A percentile compares a stretch with the other conserved stretches of the same genome.
phyloP scores from a whole-genome alignment of 2,329 filamentous ascomycete genomes.

The Diaporthe citriasiana region DNA sequence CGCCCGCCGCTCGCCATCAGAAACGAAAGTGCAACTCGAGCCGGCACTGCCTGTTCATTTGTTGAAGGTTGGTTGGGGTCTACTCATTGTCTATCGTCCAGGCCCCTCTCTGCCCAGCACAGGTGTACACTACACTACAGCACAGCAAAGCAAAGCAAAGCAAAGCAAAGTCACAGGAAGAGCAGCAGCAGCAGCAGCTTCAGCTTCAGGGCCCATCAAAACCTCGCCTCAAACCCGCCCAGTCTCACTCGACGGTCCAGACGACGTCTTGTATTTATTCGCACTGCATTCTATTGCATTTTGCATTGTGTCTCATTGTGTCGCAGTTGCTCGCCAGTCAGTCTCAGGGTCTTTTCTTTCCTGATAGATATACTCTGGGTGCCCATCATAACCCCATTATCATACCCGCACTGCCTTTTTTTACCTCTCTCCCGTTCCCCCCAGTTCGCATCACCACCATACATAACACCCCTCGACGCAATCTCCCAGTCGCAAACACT shows the following conservation, averaged over 20 bases:
- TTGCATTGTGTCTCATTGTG: slow-evolving; percentile 11
- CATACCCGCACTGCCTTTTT: background rate
- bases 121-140: background rate
- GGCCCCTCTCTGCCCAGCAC: background rate
- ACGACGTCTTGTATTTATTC: background rate
- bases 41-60: slow-evolving; percentile 19
- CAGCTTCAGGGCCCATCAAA: slow-evolving; percentile 1
- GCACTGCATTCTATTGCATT: slow-evolving; percentile 14
- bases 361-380: slow-evolving; percentile 25
- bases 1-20: slow-evolving; percentile 21
- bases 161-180: background rate
- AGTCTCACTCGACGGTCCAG: slow-evolving; percentile 5
- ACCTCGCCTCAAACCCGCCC: slow-evolving; percentile 23
- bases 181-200: background rate
- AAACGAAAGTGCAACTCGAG: slow-evolving; percentile 29
- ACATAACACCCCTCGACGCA: slow-evolving; percentile 12
- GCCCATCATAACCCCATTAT: slow-evolving; percentile 2
- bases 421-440: background rate
- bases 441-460: slow-evolving; percentile 2
- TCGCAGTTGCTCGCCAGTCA: background rate
- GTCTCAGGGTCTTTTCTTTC: background rate
- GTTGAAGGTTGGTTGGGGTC: background rate
- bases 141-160: too few species aligned
- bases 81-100: slow-evolving; percentile 7
- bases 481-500: slow-evolving; percentile 18